phyloP scores from a whole-genome alignment of 495 filamentous ascomycete species.

The Hypoxylon subgilvum region DNA sequence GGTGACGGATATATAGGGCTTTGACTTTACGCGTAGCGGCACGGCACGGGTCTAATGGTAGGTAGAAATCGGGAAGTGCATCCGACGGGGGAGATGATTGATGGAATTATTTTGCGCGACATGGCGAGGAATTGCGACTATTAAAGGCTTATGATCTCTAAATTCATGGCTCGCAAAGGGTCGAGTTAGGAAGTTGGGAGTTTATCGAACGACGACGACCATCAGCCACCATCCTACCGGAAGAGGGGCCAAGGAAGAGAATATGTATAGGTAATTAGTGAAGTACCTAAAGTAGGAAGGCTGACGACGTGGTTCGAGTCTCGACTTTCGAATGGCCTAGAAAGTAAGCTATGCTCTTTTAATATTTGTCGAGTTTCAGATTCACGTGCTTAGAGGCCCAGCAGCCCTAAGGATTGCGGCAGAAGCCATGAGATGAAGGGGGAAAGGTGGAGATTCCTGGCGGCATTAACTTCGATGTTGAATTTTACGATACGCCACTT shows the following conservation, averaged over 20 bases:
- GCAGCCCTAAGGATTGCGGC: constrained; percentile 6
- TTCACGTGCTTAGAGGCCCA: not conserved
- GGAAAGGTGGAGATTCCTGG: constrained; percentile 8
- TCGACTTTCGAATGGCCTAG: no score
- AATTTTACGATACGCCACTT: no score
- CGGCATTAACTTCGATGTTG: not conserved
- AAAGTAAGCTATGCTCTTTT: not conserved
- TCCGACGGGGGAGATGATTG: constrained; percentile 22
- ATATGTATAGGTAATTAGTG: not conserved
- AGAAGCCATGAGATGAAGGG: constrained; percentile 7
- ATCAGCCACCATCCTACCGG: not conserved
- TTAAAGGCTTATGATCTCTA: not conserved
- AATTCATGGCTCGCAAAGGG: not conserved
- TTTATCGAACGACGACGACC: no score
- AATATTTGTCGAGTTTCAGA: constrained; percentile 8
- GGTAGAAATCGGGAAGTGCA: constrained; percentile 2
- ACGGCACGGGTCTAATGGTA: constrained; percentile 1
- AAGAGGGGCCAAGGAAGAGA: not conserved
- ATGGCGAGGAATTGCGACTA: not conserved
- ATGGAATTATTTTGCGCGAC: constrained; percentile 23
- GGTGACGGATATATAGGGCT: constrained; percentile 7
- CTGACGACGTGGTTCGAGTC: not conserved
- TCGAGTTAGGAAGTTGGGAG: constrained; percentile 2
- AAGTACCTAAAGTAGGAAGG: not conserved
- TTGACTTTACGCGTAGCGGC: constrained; percentile 2